Evolutionary conservation across 495 filamentous ascomycete genomes (phyloP), one percentile per base, ranked within the genome.

Genomic region (Penicillium turbatum): DNA sequence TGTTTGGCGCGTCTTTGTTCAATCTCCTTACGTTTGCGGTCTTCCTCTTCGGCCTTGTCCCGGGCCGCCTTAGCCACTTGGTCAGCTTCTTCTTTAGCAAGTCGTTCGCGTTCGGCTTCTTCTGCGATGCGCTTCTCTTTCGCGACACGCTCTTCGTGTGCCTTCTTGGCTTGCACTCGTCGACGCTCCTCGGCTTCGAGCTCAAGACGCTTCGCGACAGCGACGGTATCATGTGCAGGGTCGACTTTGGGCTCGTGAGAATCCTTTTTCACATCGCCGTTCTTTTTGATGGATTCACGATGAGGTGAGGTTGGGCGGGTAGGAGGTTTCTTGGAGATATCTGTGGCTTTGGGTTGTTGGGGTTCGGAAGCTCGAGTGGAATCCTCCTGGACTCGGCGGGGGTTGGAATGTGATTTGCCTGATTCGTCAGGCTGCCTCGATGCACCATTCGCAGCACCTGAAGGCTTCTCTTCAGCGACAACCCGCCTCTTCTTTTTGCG

Each of bases 21-120:
- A 27, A 70, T 67, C 65, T 82, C 77, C 61, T 79, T 71, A 40
- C 74, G 72, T 56, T 72, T 72, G 48, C 74, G 74, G 38, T 81
- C 79, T 47, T 79, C 79, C 39, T 81, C 79, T 21, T 77, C 75
- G 19, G 75, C 73, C 60, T 67, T 74, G 47, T 80, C 73, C 38
- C 70, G 72, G 19, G 73, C 72, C 58, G 70, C 64, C 17, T 71
- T 71, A 15, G 73, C 72, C 55, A 66, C 67, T 35, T 64, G 58
- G 29, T 73, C 76, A 46, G 74, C 75, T 48, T 73, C 72, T 59
- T 76, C 73, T 44, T 72, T 66, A 40, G 69, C 67, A 13, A 64
- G 54, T n/a, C 70, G 70, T 30, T 62, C 69, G 40, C 75, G 75
- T 47, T 80, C 76, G 7, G 76, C 76, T 37, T 82, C 78, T 1